Conservation (phyloP, 805 yeast genomes). For the Alloascoidea africana region DNA sequence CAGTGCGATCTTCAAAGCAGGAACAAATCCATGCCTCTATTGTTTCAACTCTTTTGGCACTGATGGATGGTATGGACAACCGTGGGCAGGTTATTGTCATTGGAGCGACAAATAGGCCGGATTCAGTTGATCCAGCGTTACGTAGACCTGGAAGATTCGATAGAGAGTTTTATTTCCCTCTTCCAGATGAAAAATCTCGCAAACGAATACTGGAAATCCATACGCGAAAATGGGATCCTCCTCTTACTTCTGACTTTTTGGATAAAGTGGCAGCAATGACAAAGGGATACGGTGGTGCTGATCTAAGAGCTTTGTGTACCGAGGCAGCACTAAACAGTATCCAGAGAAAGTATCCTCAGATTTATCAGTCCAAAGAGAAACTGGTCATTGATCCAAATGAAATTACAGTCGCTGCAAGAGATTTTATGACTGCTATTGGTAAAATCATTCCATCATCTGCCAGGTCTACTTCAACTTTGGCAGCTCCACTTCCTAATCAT, state of each 20-base stretch:
- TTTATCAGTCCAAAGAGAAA: constrained; percentile 63
- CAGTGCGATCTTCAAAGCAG: constrained; percentile 92
- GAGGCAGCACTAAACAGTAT: constrained; percentile 90
- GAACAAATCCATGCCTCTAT: constrained; percentile 98
- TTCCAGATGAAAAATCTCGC: constrained; percentile 74
- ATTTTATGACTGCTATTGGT: constrained; percentile 74
- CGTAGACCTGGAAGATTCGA: constrained; percentile 96
- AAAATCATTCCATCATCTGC: constrained; percentile 89
- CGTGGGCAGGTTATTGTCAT: constrained; percentile 96
- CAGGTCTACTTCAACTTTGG: constrained; percentile 57
- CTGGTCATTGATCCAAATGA: constrained; percentile 54
- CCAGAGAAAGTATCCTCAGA: constrained; percentile 87
- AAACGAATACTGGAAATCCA: constrained; percentile 70
- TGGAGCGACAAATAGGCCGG: constrained; percentile 97
- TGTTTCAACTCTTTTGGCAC: constrained; percentile 84
- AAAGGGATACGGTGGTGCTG: constrained; percentile 98
- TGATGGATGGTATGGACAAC: constrained; percentile 99
- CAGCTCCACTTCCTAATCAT: constrained; percentile 68
- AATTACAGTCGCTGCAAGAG: constrained; percentile 63
- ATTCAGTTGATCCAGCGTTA: constrained; percentile 94
- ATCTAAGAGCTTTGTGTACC: constrained; percentile 82
- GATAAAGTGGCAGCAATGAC: constrained; percentile 62
- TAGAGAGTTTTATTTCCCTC: constrained; percentile 89
- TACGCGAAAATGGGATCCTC: constrained; percentile 80
- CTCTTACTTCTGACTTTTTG: constrained; percentile 40